phyloP scores from a whole-genome alignment of 164 flowering plant genomes.

The Echeveria elegans region DNA sequence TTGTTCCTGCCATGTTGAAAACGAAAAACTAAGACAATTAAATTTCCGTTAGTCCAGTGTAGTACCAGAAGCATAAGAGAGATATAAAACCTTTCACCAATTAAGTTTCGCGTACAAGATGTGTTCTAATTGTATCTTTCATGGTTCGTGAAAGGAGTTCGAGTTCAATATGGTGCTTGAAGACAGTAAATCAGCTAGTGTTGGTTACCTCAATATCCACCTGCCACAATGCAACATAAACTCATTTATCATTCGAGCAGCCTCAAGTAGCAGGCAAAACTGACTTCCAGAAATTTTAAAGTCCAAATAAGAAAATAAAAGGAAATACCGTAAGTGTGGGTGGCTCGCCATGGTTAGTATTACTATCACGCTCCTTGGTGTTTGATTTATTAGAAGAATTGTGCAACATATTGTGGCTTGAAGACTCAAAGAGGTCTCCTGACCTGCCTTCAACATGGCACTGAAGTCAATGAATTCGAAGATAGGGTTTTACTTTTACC shows the following conservation, averaged over 20 bases:
- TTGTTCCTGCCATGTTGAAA: background rate
- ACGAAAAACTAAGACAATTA: background rate
- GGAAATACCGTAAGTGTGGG: background rate
- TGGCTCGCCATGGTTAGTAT: background rate
- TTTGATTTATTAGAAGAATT: background rate
- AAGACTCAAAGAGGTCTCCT: background rate
- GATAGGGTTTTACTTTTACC: background rate
- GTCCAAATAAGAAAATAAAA: background rate
- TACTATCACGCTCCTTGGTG: background rate
- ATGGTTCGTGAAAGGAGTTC: background rate
- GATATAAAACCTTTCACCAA: background rate
- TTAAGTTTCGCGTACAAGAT: background rate
- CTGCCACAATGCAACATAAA: background rate
- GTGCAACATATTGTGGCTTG: background rate
- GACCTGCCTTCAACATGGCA: background rate
- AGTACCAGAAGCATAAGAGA: background rate
- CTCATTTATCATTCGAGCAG: background rate
- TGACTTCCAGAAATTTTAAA: background rate
- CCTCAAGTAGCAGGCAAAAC: background rate
- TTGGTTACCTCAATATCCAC: background rate
- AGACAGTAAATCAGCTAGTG: background rate
- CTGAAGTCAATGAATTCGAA: background rate
- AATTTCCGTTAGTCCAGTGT: background rate
- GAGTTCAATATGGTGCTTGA: background rate
- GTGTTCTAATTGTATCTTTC: background rate